phyloP scores from a whole-genome alignment of 176 grass and related monocot species.

The Carex kokanica region DNA sequence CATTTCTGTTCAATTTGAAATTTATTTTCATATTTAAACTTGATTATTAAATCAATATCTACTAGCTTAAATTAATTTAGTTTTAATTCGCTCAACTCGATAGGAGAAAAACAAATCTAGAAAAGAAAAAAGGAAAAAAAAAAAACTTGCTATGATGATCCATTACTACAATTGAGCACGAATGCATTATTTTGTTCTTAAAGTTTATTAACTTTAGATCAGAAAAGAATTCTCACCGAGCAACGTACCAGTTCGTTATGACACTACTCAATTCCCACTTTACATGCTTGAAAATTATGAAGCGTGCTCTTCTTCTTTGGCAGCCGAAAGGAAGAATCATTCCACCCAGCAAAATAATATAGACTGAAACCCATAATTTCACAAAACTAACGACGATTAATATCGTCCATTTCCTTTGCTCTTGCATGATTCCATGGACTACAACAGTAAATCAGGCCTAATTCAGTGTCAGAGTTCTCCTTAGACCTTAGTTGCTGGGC shows the following conservation, averaged over 20 bases:
- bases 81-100: neutral
- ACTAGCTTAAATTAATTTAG: neutral
- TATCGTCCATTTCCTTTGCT: neutral
- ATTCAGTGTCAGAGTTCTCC: neutral
- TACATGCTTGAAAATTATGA: neutral
- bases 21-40: neutral
- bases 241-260: neutral
- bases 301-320: neutral
- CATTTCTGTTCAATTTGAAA: neutral
- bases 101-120: neutral
- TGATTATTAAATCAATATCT: neutral
- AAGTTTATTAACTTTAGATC: neutral
- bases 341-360: neutral
- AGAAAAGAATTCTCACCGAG: neutral
- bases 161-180: neutral
- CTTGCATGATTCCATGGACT: too few relatives aligned
- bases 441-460: neutral
- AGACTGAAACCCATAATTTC: neutral
- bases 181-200: neutral
- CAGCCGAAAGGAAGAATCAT: neutral
- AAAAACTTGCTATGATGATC: neutral
- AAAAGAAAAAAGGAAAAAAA: neutral
- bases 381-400: neutral
- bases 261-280: neutral
- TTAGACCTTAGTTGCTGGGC: neutral